Evolutionary conservation across 352 stramenopile species (phyloP).

Genomic region (Pythium oligandrum): DNA sequence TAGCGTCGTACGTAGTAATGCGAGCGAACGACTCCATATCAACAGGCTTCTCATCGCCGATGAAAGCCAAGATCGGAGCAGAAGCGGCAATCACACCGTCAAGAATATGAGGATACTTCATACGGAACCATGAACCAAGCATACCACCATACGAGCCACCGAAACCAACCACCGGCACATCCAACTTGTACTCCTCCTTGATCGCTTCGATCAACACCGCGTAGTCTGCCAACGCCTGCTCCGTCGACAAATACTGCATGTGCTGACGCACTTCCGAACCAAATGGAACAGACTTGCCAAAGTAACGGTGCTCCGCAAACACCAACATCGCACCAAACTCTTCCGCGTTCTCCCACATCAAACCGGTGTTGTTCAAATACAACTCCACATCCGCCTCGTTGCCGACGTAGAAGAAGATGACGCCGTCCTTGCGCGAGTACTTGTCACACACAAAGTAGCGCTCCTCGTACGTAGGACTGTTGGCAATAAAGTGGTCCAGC

Average conservation of each 20-base stretch:
- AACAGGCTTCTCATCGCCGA: conserved; percentile 46
- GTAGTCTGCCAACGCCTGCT: conserved; percentile 91
- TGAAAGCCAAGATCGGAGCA: conserved; percentile 82
- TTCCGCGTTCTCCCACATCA: conserved; percentile 95
- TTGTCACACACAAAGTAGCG: conserved; percentile 89
- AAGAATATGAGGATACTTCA: conserved; percentile 91
- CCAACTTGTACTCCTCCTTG: conserved; percentile 39
- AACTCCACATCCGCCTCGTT: conserved; percentile 94
- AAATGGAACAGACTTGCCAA: conserved; percentile 89
- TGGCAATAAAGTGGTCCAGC: conserved; percentile 70
- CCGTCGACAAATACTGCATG: conserved; percentile 72
- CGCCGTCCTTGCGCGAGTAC: conserved; percentile 48
- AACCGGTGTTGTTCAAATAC: conserved; percentile 94
- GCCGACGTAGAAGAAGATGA: conserved; percentile 93
- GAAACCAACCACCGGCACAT: conserved; percentile 87
- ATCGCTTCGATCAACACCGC: conserved; percentile 48
- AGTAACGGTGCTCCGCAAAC: conserved; percentile 97
- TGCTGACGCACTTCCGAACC: conserved; percentile 45
- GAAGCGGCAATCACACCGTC: conserved; percentile 90
- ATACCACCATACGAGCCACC: conserved; percentile 93
- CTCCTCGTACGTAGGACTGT: conserved; percentile 64
- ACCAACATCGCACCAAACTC: conserved; percentile 91
- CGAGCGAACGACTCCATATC: conserved; percentile 65
- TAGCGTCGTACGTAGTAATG: conserved; percentile 59
- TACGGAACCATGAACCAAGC: conserved; percentile 88